Conservation (phyloP, 768 basidiomycete genomes). For the Amanita phalloides region DNA sequence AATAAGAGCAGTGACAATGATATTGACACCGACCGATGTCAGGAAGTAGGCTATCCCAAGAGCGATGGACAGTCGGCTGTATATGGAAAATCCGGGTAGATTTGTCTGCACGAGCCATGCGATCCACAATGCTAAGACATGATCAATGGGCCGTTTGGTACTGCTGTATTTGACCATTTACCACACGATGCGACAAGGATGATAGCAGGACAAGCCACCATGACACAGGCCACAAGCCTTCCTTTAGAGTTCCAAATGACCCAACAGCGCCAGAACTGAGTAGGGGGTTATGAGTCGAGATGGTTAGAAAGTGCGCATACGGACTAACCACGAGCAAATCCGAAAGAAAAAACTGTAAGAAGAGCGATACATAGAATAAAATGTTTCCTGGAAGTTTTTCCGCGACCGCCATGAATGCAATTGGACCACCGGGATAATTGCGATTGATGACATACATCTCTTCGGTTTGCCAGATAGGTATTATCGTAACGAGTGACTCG, state of each 20-base stretch:
- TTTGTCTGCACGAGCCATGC: slow-evolving; percentile 24
- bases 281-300: neutral
- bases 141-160: neutral
- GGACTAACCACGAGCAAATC: slow-evolving; percentile 23
- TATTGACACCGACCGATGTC: slow-evolving; percentile 20
- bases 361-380: slow-evolving; percentile 29
- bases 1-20: slow-evolving; percentile 22
- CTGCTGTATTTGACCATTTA: neutral
- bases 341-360: slow-evolving; percentile 31
- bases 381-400: slow-evolving; percentile 28
- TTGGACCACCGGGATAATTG: slow-evolving; percentile 32
- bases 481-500: slow-evolving; percentile 25
- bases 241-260: slow-evolving; percentile 26
- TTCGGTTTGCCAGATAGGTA: slow-evolving; percentile 29
- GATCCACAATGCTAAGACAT: slow-evolving; percentile 18
- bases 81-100: slow-evolving; percentile 19
- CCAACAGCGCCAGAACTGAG: slow-evolving; percentile 29
- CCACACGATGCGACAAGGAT: slow-evolving; percentile 19
- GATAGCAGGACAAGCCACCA: slow-evolving; percentile 18
- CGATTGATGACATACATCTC: slow-evolving; percentile 31
- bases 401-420: slow-evolving; percentile 30
- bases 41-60: slow-evolving; percentile 20
- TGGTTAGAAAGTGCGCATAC: neutral
- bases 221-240: slow-evolving; percentile 13
- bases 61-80: slow-evolving; percentile 14